Percentiles rank a stretch among this genome's conserved stretches.
Conservation (phyloP, 2,329 filamentous ascomycete genomes). For the Exophiala aquamarina region DNA sequence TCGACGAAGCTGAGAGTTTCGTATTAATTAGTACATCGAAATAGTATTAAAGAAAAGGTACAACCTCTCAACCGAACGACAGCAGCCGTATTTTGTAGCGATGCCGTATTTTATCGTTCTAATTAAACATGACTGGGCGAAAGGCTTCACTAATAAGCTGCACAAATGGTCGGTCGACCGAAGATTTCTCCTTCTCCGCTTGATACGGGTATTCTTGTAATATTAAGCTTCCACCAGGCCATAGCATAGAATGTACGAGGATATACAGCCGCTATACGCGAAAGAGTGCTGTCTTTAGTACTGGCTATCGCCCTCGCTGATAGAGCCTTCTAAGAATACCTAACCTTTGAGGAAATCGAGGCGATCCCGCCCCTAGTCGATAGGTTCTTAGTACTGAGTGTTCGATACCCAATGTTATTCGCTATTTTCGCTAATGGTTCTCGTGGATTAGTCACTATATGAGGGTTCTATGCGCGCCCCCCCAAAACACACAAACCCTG, state of each 20-base stretch:
- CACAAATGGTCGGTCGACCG: slow-evolving; percentile 23
- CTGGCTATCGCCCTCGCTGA: slow-evolving; percentile 23
- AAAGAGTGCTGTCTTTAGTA: slow-evolving; percentile 23
- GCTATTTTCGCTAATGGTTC: too few relatives aligned
- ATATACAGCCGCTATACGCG: slow-evolving; percentile 26
- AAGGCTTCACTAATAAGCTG: slow-evolving; percentile 22
- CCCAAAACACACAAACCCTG: too few relatives aligned
- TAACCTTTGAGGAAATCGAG: slow-evolving; percentile 24
- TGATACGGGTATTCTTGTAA: slow-evolving; percentile 8
- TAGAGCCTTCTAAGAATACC: slow-evolving; percentile 27
- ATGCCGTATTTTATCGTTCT: slow-evolving; percentile 22
- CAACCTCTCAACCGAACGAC: slow-evolving; percentile 18
- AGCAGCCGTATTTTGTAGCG: slow-evolving; percentile 23
- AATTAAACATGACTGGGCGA: slow-evolving; percentile 23
- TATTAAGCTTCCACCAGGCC: slow-evolving; percentile 18
- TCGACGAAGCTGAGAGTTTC: slow-evolving; percentile 12
- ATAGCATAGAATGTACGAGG: slow-evolving; percentile 27
- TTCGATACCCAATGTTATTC: too few relatives aligned
- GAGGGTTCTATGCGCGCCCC: too few relatives aligned
- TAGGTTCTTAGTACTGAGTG: slow-evolving; percentile 11
- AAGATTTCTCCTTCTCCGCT: slow-evolving; percentile 9
- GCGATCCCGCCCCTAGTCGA: slow-evolving; percentile 20
- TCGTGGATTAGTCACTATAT: too few relatives aligned
- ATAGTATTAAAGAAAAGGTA: slow-evolving; percentile 21
- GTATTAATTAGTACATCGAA: slow-evolving; percentile 25